phyloP scores from a whole-genome alignment of 176 grass and related monocot species.

The Rhipidocladum racemiflorum region DNA sequence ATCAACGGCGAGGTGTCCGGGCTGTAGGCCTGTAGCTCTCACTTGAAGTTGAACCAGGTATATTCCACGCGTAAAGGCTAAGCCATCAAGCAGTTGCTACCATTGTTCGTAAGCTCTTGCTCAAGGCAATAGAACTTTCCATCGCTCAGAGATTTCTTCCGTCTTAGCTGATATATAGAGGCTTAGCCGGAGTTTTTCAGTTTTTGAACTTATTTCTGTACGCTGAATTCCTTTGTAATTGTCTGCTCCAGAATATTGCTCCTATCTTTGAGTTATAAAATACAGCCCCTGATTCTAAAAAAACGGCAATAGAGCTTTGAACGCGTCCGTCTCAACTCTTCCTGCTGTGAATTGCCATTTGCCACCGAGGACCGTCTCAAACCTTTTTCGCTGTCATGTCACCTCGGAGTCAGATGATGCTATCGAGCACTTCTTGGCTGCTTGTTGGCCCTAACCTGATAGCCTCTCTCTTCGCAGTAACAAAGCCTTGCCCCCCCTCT shows the following conservation, averaged over 20 bases:
- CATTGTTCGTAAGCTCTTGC: background rate
- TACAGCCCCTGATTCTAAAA: too few species aligned
- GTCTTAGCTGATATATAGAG: too few species aligned
- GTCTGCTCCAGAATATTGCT: too few species aligned
- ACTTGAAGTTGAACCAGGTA: background rate
- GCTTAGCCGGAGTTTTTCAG: too few species aligned
- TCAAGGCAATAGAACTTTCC: background rate
- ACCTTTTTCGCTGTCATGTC: constrained; percentile 10
- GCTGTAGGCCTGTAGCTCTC: background rate
- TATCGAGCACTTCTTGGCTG: too few species aligned
- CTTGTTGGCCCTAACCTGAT: background rate
- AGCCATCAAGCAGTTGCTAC: background rate
- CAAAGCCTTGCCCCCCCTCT: constrained; percentile 24
- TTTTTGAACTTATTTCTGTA: too few species aligned
- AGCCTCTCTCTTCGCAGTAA: background rate
- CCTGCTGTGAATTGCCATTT: background rate
- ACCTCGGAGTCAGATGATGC: background rate
- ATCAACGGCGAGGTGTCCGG: background rate
- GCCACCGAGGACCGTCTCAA: background rate
- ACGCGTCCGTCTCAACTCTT: background rate
- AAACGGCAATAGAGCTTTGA: background rate
- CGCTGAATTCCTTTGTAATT: too few species aligned
- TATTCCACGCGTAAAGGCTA: constrained; percentile 17
- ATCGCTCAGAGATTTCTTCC: too few species aligned
- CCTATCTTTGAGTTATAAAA: too few species aligned